Evolutionary conservation across 768 basidiomycete genomes (phyloP), one percentile per base, ranked within the genome.

Genomic region (Tephrocybe sp.): DNA sequence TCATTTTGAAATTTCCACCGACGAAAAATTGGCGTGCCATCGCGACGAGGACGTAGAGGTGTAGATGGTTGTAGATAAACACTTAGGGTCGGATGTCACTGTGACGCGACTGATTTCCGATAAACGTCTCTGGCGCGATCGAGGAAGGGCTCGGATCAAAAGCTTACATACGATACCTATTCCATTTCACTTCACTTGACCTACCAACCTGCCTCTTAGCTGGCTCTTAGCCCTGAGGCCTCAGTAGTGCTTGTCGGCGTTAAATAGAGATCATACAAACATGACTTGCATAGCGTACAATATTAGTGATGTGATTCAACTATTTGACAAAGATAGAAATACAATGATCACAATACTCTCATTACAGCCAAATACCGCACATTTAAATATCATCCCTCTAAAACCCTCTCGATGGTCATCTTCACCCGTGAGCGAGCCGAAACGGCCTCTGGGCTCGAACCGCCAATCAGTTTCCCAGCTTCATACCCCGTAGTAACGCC

Each of bases 1-100:
- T 96, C 86, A 98, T 87, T 78, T 98, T 99, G 83, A 96, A 98
- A 81, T 98, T 98, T 26, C 94, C 92, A 56, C 96, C 96, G 61
- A 91, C 93, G 65, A 97, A 95, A 75, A 95, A 96, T 68, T 83
- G 75, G 64, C 92, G 91, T 55, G 85, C 52, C 89, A 89, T 88
- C 46, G 57, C 65, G 59, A 45, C 31, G 6, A 38, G 13, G 1
- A 23, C 8, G 44, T n/a, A 45, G 46, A 52, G 41, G 36, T 39
- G 20, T 19, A 51, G 56, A 53, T 48, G 55, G 30, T 45, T 36
- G 49, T 49, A 22, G 45, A 46, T 3, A 26, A 23, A 45, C 31
- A 44, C n/a, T 44, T 26, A 46, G n/a, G 13, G n/a, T 26, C 39
- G 39, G 19, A 11, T 31, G 26, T 26, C 26, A 26, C 26, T 26